These are phyloP conservation scores for Fusarium denticulatum DNA, from an alignment of 2,329 filamentous ascomycete genomes.

Conservation along the genomic window DNA sequence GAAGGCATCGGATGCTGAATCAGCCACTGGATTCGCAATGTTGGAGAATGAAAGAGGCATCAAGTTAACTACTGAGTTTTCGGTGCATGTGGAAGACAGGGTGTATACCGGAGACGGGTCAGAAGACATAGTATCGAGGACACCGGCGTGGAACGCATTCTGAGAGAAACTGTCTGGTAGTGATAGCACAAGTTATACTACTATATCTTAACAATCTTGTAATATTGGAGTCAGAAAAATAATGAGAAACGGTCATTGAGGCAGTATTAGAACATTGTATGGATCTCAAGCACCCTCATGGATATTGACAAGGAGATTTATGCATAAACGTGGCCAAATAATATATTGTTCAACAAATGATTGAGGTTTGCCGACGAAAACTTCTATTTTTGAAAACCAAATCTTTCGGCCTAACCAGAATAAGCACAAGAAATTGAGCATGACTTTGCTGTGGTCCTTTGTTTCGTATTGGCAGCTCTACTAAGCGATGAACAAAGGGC, in stretches of 20 bases:
- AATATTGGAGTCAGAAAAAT: neutral
- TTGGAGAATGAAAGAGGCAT: constrained; percentile 27
- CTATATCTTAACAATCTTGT: neutral
- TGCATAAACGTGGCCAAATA: neutral
- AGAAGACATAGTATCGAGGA: constrained; percentile 27
- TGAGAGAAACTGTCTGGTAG: neutral
- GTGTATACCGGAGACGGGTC: constrained; percentile 9
- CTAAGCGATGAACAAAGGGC: neutral
- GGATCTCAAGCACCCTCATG: neutral
- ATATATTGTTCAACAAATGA: neutral
- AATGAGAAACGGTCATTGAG: neutral
- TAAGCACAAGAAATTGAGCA: neutral
- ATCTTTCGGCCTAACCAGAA: neutral
- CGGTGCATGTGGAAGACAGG: constrained; percentile 34
- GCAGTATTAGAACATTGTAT: neutral
- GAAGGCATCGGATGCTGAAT: constrained; percentile 20
- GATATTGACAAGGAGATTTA: neutral
- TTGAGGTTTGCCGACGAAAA: neutral
- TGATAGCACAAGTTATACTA: neutral
- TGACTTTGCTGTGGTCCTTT: neutral
- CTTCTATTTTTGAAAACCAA: neutral
- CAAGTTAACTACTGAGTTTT: constrained; percentile 35
- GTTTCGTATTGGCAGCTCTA: neutral
- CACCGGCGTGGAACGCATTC: constrained; percentile 30
- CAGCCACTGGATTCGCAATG: constrained; percentile 26